Evolutionary conservation across 2,329 filamentous ascomycete genomes (phyloP), one percentile per base, ranked within the genome.

Genomic region (Alternaria rosae): DNA sequence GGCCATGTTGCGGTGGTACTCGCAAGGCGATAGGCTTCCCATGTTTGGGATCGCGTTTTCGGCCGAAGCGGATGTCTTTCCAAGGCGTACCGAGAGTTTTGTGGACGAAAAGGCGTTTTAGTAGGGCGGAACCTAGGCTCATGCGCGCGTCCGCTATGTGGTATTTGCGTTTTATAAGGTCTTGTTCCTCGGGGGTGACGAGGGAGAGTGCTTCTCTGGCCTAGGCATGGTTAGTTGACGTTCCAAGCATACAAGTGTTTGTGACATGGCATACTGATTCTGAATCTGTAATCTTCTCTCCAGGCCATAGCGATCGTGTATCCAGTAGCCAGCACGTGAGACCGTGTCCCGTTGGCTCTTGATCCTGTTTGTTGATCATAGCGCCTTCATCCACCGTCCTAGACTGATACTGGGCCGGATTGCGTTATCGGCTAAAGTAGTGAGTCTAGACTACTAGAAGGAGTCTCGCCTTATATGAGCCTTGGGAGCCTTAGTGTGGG

Each of bases 91-190:
- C 79, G 62, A 86, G 83, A 57, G 85, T 84, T 68, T 85, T 85
- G 58, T 86, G 83, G 66, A 93, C 86, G 72, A 87, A 88, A 69
- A 89, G 85, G 57, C 90, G 89, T 81, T 94, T 94, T 62, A 94
- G 83, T 52, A 94, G 85, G 44, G 89, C 86, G 17, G 91, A 94
- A 23, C 81, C 90, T 43, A 94, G 84, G 51, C 87, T 86, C 85
- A 93, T 90, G 75, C 91, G 91, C 55, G 91, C 91, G 79, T 94
- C 92, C 73, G 86, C 83, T 69, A 90, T 82, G 76, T 89, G 87
- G 80, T 88, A 87, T 80, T 88, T 92, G 59, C 83, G 83, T 9
- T 89, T 83, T 30, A 89, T 85, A 13, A 80, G 78, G 54, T 84
- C 76, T 63, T 85, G 86, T 75, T 93, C 90, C 10, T 85, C 79